phyloP scores from a whole-genome alignment of 495 filamentous ascomycete genomes.

The Achaetomiella virescens region DNA sequence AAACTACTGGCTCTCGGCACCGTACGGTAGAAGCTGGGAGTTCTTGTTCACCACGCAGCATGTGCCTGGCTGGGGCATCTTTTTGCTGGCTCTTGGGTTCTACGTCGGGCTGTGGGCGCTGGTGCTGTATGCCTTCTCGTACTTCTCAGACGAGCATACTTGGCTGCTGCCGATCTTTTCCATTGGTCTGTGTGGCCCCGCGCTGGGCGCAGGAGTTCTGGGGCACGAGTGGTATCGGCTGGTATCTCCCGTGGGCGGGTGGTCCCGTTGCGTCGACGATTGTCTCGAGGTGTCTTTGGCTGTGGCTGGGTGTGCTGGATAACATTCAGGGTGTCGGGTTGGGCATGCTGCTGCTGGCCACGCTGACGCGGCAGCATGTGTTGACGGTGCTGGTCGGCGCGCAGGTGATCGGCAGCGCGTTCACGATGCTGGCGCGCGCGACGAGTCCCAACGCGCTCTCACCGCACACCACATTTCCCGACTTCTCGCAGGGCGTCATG shows the following conservation, averaged over 20 bases:
- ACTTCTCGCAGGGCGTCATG: conserved; percentile 42
- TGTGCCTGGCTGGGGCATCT: conserved; percentile 47
- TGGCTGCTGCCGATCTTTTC: conserved; percentile 66
- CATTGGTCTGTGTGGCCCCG: conserved; percentile 55
- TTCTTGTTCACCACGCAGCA: conserved; percentile 52
- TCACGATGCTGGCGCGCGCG: conserved; percentile 53
- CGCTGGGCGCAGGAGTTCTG: conserved; percentile 64
- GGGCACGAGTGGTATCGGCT: conserved; percentile 51
- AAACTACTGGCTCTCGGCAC: conserved; percentile 59
- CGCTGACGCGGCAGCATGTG: conserved; percentile 55
- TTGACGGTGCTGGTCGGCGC: conserved; percentile 49
- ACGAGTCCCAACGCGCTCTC: conserved; percentile 54
- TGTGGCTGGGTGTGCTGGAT: conserved; percentile 61
- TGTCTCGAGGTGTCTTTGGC: conserved; percentile 52
- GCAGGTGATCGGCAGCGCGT: conserved; percentile 50
- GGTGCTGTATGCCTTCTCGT: conserved; percentile 43
- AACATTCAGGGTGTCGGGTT: conserved; percentile 56
- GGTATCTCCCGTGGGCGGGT: conserved; percentile 56
- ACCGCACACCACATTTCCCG: conserved; percentile 59
- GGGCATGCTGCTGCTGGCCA: conserved; percentile 59
- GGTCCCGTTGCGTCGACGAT: conserved; percentile 44
- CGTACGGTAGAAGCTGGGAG: conserved; percentile 57
- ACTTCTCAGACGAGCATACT: conserved; percentile 47
- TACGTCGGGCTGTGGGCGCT: conserved; percentile 53
- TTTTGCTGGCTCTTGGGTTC: conserved; percentile 51